Base-by-base conservation (phyloP, 495 filamentous ascomycete species). In the Penicillium goetzii region DNA sequence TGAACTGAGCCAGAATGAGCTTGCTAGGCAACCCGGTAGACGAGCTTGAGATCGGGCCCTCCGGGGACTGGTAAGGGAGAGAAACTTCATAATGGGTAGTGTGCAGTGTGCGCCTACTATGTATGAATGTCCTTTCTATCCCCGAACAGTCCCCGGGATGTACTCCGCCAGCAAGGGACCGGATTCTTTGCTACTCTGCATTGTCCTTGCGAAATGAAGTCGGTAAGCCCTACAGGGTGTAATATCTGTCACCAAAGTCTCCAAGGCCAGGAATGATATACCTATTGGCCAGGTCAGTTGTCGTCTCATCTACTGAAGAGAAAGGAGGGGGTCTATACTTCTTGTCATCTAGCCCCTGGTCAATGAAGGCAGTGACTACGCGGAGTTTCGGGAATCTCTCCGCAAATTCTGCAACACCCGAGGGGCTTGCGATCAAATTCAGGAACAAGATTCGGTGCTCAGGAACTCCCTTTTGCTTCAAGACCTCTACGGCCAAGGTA, bases 211-310 rank as follows among this genome's bases (percentile, higher is more conserved):
- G 19, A 26, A 14, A 17, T 40, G 26, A 23, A 23, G 9, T 36
- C 25, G 21, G 40, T 34, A 23, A 15, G 8, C 23, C 34, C 71
- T 78, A 99, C 73, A 97, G 85, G 36, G 95, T 97, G 73, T 98
- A 99, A 73, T 93, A 99, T 68, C 95, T 84, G 72, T 99, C 95
- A 41, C 95, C 95, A 75, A 99, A 99, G 74, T 99, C 95, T 51
- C 95, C 95, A 17, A 99, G 84, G 5, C 95, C 95, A 26, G 95
- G 95, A 50, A 96, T 87, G 70, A 99, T 99, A 72, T 98, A 99
- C 68, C 95, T 99, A 71, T 59, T 36, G 66, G 28, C 14, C 34
- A 41, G 23, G 57, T 74, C 14, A 76, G 61, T 33, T 23, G 17
- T 33, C 15, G 50, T 60, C 62, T 58, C n/a, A 45, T 51, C 28